A percentile compares a stretch with the other conserved stretches of the same genome.
Evolutionary conservation across 2,329 filamentous ascomycete genomes (phyloP).

Genomic region (Talaromyces atroroseus): DNA sequence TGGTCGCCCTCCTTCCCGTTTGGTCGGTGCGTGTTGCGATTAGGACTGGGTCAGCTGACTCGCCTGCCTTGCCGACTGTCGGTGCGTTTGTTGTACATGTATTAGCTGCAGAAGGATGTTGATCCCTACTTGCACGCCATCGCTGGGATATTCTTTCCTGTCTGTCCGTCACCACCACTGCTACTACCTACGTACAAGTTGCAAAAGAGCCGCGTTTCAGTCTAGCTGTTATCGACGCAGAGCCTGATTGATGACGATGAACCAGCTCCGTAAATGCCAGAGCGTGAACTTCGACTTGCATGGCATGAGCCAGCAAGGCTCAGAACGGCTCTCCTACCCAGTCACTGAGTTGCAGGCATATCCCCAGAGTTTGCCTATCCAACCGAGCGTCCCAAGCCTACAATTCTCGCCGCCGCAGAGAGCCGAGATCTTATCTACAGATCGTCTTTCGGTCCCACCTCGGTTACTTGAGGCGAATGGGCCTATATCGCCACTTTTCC

Average conservation of each 20-base stretch:
- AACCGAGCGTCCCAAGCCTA: neutral
- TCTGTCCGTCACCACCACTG: neutral
- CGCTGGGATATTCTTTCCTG: neutral
- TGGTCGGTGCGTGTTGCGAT: neutral
- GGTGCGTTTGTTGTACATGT: neutral
- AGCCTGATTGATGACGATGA: neutral
- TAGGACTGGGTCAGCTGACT: slow-evolving; percentile 6
- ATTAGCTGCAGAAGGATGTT: neutral
- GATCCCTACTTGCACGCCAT: neutral
- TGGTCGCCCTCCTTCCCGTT: neutral
- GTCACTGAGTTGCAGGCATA: neutral
- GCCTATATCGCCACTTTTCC: neutral
- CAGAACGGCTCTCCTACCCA: neutral
- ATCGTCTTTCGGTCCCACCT: neutral
- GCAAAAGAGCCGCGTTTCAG: neutral
- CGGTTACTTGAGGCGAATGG: neutral
- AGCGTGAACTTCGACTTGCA: neutral
- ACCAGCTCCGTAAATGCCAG: neutral
- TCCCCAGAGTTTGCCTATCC: neutral
- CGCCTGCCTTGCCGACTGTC: neutral
- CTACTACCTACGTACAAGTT: neutral
- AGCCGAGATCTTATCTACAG: neutral
- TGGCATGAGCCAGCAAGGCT: neutral
- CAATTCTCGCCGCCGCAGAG: neutral
- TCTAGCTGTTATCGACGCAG: neutral